These are phyloP conservation scores for Suillus fuscotomentosus DNA, from an alignment of 768 basidiomycete genomes.

Conservation along the genomic window DNA sequence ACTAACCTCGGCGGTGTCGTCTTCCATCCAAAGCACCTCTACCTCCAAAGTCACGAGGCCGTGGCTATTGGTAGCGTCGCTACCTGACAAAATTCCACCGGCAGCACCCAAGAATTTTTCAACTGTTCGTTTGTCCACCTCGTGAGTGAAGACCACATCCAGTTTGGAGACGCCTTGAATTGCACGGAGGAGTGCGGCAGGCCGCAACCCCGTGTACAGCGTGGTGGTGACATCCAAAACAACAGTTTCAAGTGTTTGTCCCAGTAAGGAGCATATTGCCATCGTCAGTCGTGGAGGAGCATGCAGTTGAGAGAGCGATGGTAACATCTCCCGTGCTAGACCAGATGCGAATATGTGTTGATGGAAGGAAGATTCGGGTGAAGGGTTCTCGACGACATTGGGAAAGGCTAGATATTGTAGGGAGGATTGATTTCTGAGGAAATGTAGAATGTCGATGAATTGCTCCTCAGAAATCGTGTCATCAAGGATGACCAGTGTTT, in stretches of 20 bases:
- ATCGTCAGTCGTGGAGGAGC: conserved; percentile 26
- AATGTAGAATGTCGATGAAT: conserved; percentile 17
- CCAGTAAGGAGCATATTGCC: conserved; percentile 17
- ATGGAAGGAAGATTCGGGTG: background rate
- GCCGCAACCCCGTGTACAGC: conserved; percentile 28
- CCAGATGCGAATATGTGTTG: background rate
- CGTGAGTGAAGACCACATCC: conserved; percentile 28
- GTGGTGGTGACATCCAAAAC: conserved; percentile 26
- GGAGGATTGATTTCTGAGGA: conserved; percentile 23
- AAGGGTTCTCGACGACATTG: conserved; percentile 17
- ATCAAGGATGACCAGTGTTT: conserved; percentile 29
- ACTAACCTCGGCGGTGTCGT: conserved; percentile 29
- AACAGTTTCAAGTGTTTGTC: conserved; percentile 18
- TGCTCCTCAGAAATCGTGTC: conserved; percentile 21
- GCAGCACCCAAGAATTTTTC: conserved; percentile 29
- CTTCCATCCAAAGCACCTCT: conserved; percentile 25
- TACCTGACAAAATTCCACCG: conserved; percentile 20
- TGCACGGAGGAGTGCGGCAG: conserved; percentile 24
- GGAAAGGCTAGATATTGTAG: conserved; percentile 30
- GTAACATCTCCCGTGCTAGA: conserved; percentile 14
- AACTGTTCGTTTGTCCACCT: conserved; percentile 31
- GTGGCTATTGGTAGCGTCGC: conserved; percentile 1
- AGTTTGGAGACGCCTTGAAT: conserved; percentile 27
- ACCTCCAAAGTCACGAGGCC: conserved; percentile 25
- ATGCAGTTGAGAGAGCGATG: conserved; percentile 23